Base-by-base conservation (phyloP, 805 yeast genomes). In the Hyphopichia homilentoma region DNA sequence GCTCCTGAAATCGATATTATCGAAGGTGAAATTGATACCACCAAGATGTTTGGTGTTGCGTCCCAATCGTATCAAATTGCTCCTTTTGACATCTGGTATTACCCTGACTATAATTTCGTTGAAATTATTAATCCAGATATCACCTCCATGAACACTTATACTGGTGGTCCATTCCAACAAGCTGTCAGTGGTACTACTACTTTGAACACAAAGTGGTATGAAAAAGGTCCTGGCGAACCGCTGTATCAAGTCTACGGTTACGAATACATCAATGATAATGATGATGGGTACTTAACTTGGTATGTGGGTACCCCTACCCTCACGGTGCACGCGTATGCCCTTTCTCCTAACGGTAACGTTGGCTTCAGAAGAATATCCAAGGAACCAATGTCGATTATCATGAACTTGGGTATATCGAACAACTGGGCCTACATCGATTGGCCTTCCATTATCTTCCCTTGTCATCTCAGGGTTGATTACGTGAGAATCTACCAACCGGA, bases 401-500 rank as follows among this genome's bases (percentile, higher is more conserved):
- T 90, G 69, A 90, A 90, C 58, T 62, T 90, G 63, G 98, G 96
- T 69, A 65, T 90, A 33, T 89, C 97, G 9, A 83, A 81, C 50
- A 83, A 79, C 38, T 90, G 97, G 97, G 85, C 93, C 6, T 86
- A 84, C 57, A 90, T 90, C 40, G 90, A 88, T 61, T 90, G 96
- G 96, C 77, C 79, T 27, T 67, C 79, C 4, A 65, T 88, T 38
- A 61, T 61, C 29, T 90, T 90, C 75, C 98, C 98, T 2, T 75
- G 74, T 8, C 70, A 75, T 2, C 68, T 89, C 79, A 65, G 76
- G 36, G 63, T 90, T 27, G 97, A 90, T 57, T 85, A 83, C 48
- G 95, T 90, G 21, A 77, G 98, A 48, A 52, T 90, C 12, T 90
- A 93, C 59, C 98, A 90, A 64, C 96, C 96, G 2, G 52, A 65